Base-by-base conservation (phyloP, 139 green algal species). In the Prasinococcaceae sp. region DNA sequence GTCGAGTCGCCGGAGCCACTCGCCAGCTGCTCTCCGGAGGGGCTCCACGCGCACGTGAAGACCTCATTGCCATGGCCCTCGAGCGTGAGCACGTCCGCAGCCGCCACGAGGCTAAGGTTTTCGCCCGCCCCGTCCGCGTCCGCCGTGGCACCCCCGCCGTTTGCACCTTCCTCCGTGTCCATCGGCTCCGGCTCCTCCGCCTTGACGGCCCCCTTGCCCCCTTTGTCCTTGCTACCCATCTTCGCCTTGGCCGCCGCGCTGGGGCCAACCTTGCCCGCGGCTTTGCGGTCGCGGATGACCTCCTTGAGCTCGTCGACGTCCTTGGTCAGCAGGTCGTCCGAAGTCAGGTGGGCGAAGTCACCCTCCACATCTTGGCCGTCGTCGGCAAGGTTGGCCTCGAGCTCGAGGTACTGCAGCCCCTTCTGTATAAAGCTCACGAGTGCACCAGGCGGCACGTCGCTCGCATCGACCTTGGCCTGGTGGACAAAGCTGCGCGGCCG, bases 351-450 rank as follows among this genome's bases (percentile, higher is more conserved):
- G 4, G 75, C 66, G 59, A 92, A 96, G 45, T 95, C 81, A 1
- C 72, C 83, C 8, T 90, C 80, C 1, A 92, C 52, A 14, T 84
- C 76, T 1, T 51, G 50, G 12, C 67, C 53, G 17, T 58, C 38
- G 54, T 88, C 81, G 49, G 76, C 84, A 10, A 97, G 48, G 60
- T 97, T 97, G 4, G 88, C 84, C 53, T 99, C 88, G 54, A 96
- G 61, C 73, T 99, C 90, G 50, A 94, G 57, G 55, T 93, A 96
- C 62, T 97, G 88, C 45, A 96, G 49, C 4, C 90, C 90, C 54
- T 95, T 96, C 50, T 97, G 88, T 1, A 97, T 70, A 44, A 95
- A 88, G 1, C 76, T 79, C 4, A 99, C 79, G 26, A 99, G 70
- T 3, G 86, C 82, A 1, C 84, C 86, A 2, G 89, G 78, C 3